Evolutionary conservation across 768 basidiomycete species (phyloP), one percentile per base, ranked within the genome.

Genomic region (Tylopilus vinaceipallidus): DNA sequence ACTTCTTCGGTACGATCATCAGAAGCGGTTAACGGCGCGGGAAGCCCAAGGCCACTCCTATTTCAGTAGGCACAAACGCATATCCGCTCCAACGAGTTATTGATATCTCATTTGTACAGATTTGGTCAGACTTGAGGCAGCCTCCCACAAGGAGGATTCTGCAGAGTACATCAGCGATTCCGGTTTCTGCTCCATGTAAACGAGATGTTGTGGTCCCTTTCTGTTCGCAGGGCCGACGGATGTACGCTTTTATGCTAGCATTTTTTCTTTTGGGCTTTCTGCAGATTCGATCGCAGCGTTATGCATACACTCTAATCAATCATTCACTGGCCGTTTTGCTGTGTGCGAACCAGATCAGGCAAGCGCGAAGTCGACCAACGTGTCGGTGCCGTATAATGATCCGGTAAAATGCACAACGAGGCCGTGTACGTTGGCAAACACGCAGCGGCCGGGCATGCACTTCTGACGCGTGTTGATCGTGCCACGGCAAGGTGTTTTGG

Each of bases 11-110:
- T 88, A 86, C 64, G 86, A 87, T 59, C 86, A 87, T 60, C 79
- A 78, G 59, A 81, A 84, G 60, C 72, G 85, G 55, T 70, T 83
- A 32, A 86, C 85, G 14, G 84, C 85, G 36, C 73, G 73, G 55
- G 85, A 88, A 67, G 81, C 82, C 30, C 81, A 83, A 69, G 72
- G 72, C 45, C 84, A 86, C 66, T 73, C 80, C 46, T 86, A 81
- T 71, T 87, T 86, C 64, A 81, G 79, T 80, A 51, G 22, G 66
- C 45, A 39, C n/a, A 39, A 62, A 62, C 55, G 12, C 44, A 58
- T 54, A 48, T 58, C 53, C 54, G 55, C 46, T 51, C 49, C 37
- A 55, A 32, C 49, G 22, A 27, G 43, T 46, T 38, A 53, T 56
- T 47, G 36, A 59, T 56, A 60, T 64, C 52, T 60, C 55, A 57